Evolutionary conservation across 2,329 filamentous ascomycete genomes (phyloP).

Genomic region (Sarocladiaceae sp.): DNA sequence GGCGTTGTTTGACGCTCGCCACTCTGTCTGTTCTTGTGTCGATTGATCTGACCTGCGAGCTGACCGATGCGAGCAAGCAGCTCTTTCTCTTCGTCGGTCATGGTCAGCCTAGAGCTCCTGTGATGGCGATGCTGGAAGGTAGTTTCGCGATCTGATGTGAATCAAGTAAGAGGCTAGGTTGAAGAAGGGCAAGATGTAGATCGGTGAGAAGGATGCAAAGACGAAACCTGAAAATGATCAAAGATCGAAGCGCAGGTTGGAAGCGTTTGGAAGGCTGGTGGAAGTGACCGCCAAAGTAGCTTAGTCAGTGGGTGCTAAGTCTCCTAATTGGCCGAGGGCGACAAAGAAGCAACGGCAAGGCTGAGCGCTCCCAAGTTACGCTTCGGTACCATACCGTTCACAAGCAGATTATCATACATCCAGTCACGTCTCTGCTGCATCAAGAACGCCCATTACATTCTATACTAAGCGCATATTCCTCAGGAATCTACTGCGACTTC

Average conservation of each 20-base stretch:
- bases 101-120: conserved; percentile 14
- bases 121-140: too few species aligned
- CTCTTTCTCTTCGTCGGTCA: conserved; percentile 46
- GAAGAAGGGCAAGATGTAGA: neutral
- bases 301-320: neutral
- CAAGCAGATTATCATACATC: too few species aligned
- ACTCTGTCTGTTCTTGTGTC: conserved; percentile 61
- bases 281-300: neutral
- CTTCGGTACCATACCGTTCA: too few species aligned
- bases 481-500: too few species aligned
- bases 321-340: neutral
- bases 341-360: neutral
- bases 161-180: too few species aligned
- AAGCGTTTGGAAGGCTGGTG: conserved; percentile 1
- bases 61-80: conserved; percentile 48
- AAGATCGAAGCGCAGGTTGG: neutral
- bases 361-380: neutral
- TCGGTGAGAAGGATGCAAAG: conserved; percentile 1
- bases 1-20: conserved; percentile 25
- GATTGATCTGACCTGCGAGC: conserved; percentile 65
- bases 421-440: too few species aligned
- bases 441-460: too few species aligned
- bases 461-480: too few species aligned
- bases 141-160: too few species aligned
- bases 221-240: neutral